A percentile compares a stretch with the other conserved stretches of the same genome.
Evolutionary conservation across 108 stramenopile species (phyloP).

Genomic region (Pseudonitzschia multistriata): DNA sequence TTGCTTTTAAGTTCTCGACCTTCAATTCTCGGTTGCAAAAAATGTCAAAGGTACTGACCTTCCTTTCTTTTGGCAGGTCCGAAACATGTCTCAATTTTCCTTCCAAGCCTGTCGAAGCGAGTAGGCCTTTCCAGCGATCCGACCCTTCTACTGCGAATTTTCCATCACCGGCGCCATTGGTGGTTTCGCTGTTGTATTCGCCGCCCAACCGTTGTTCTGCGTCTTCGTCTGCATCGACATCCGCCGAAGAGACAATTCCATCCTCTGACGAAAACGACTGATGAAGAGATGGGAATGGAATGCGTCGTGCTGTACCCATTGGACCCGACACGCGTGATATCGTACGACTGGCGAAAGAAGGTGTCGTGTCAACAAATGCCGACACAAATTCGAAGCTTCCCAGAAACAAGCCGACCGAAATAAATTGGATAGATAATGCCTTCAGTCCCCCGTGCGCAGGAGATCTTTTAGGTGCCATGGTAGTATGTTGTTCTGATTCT

Average conservation of each 20-base stretch:
- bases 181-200: not conserved
- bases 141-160: slow-evolving; percentile 7
- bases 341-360: not conserved
- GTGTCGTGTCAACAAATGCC: slow-evolving; percentile 5
- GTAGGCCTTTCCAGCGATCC: slow-evolving; percentile 27
- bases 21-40: slow-evolving; percentile 95
- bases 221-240: slow-evolving; percentile 43
- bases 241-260: slow-evolving; percentile 21
- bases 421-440: not conserved
- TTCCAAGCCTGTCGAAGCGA: slow-evolving; percentile 34
- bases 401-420: not conserved
- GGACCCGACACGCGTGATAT: not conserved
- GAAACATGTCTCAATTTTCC: slow-evolving; percentile 35
- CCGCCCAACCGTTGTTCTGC: slow-evolving; percentile 31
- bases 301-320: not conserved
- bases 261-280: not conserved
- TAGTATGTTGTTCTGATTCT: too few relatives aligned
- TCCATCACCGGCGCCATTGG: not conserved
- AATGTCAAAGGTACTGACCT: slow-evolving; percentile 58
- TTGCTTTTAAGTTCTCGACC: slow-evolving; percentile 70
- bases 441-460: not conserved
- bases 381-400: not conserved
- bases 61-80: slow-evolving; percentile 44
- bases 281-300: not conserved
- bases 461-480: too few relatives aligned